A percentile compares a stretch with the other conserved stretches of the same genome.
These are phyloP conservation scores for Alnus rubra DNA, from an alignment of 306 rosid genomes.

Conservation along the genomic window DNA sequence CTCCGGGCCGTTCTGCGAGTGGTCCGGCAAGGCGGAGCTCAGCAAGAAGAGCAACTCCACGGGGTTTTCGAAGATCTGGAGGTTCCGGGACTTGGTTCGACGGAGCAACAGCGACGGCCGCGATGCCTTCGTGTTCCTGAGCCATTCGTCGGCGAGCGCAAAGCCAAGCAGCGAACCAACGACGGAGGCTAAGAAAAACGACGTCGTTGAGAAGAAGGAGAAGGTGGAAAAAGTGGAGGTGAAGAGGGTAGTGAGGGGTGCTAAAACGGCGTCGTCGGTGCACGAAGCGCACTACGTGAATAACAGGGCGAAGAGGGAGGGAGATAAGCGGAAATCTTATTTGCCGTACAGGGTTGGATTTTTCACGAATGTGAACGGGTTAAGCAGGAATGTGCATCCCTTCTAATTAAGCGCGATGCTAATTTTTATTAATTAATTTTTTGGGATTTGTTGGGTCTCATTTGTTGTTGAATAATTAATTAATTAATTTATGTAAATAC, in stretches of 20 bases:
- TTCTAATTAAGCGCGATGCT: conserved; percentile 28
- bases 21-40: conserved; percentile 50
- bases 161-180: not conserved
- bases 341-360: conserved; percentile 83
- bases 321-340: conserved; percentile 66
- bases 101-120: conserved; percentile 87
- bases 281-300: conserved; percentile 68
- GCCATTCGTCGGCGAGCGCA: conserved; percentile 20
- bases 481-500: conserved; percentile 33
- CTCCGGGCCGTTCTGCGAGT: conserved; percentile 66
- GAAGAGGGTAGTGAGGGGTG: conserved; percentile 3
- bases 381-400: conserved; percentile 77
- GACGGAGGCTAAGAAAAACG: conserved; percentile 1
- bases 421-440: not conserved
- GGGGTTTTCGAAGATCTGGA: conserved; percentile 78
- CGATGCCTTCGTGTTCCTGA: conserved; percentile 70
- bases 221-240: conserved; percentile 9
- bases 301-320: conserved; percentile 64
- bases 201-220: conserved; percentile 4
- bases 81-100: conserved; percentile 52
- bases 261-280: conserved; percentile 44
- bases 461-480: conserved; percentile 1
- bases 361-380: conserved; percentile 57
- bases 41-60: conserved; percentile 77
- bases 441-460: not conserved